These are phyloP conservation scores for Paradendryphiella salina DNA, from an alignment of 2,329 filamentous ascomycete genomes.

Conservation along the genomic window DNA sequence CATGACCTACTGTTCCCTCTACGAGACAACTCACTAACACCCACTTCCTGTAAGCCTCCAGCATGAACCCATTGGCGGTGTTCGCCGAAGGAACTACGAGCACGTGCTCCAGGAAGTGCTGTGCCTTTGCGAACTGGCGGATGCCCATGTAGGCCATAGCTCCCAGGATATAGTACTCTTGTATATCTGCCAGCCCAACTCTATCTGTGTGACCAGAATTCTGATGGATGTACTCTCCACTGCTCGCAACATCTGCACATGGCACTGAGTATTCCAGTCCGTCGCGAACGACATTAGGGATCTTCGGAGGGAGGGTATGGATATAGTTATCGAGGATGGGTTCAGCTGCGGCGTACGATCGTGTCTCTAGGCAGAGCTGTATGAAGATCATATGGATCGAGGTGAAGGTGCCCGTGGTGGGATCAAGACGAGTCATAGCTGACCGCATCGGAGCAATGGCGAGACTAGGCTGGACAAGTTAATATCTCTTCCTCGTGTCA, in stretches of 20 bases:
- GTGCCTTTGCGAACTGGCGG: constrained; percentile 50
- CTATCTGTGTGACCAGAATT: constrained; percentile 61
- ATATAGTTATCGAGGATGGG: constrained; percentile 67
- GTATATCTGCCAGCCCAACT: constrained; percentile 58
- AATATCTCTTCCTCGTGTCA: not conserved
- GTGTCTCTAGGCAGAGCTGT: constrained; percentile 59
- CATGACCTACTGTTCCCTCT: constrained; percentile 60
- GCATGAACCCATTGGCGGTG: constrained; percentile 74
- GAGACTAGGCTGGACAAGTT: constrained; percentile 35
- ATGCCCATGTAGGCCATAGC: constrained; percentile 54
- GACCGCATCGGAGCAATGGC: constrained; percentile 48
- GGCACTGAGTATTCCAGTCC: constrained; percentile 46
- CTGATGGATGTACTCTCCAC: constrained; percentile 62
- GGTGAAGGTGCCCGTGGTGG: constrained; percentile 67
- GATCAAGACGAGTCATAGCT: constrained; percentile 68
- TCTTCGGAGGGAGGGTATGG: constrained; percentile 62
- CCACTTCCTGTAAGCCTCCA: constrained; percentile 92
- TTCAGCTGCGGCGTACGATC: constrained; percentile 59
- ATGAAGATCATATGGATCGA: constrained; percentile 63
- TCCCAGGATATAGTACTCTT: constrained; percentile 58
- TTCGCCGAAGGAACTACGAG: constrained; percentile 67
- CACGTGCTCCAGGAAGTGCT: constrained; percentile 53
- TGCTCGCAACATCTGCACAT: constrained; percentile 49
- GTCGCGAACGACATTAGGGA: constrained; percentile 35
- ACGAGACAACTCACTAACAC: constrained; percentile 73